Percentiles rank a stretch among this genome's conserved stretches.
These are phyloP conservation scores for Microdochium trichocladiopsis DNA, from an alignment of 2,329 filamentous ascomycete species.

Conservation along the genomic window DNA sequence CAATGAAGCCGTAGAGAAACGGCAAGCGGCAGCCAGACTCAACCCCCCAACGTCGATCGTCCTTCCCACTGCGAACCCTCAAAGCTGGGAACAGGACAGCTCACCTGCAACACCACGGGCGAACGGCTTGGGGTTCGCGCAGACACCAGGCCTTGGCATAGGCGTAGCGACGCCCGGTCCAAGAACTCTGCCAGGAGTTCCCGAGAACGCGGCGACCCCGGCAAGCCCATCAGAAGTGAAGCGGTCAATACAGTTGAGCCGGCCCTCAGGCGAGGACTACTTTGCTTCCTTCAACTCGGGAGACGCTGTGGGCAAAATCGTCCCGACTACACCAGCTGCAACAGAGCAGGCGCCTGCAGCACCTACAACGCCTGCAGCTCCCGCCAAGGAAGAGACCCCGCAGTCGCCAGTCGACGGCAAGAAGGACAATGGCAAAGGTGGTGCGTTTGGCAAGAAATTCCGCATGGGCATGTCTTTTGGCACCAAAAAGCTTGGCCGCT, in stretches of 20 bases:
- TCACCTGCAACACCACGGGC: constrained; percentile 53
- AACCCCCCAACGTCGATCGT: constrained; percentile 55
- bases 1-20: constrained; percentile 54
- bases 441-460: constrained; percentile 74
- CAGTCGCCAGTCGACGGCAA: constrained; percentile 48
- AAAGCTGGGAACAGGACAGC: constrained; percentile 31
- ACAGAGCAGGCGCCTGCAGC: constrained; percentile 30
- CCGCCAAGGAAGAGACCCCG: constrained; percentile 28
- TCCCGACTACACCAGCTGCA: constrained; percentile 22
- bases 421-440: constrained; percentile 47
- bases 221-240: constrained; percentile 42
- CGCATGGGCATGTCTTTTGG: constrained; percentile 71
- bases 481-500: constrained; percentile 76
- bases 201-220: constrained; percentile 36
- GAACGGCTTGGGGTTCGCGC: constrained; percentile 56
- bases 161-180: constrained; percentile 63
- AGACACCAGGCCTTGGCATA: constrained; percentile 72
- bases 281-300: constrained; percentile 58
- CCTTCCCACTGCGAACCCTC: constrained; percentile 24
- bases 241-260: constrained; percentile 46
- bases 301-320: constrained; percentile 32
- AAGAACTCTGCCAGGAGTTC: constrained; percentile 35
- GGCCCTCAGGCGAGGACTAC: constrained; percentile 67
- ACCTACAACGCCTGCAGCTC: constrained; percentile 31
- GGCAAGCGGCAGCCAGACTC: constrained; percentile 43